Conservation (phyloP, 176 grass and related monocot species). For the Aegilops bicornis region DNA sequence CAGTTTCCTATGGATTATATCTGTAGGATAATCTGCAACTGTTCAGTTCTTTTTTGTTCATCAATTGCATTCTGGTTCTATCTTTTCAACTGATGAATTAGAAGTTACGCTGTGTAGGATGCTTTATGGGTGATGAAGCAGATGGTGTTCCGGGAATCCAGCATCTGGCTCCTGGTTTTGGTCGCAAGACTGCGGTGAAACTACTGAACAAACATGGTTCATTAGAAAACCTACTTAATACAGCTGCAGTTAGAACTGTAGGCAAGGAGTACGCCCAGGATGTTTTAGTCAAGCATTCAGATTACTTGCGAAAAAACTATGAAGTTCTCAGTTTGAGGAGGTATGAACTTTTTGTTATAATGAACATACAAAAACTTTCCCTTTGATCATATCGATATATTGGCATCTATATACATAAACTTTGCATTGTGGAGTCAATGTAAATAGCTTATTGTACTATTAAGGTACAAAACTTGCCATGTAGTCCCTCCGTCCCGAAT, state of each 20-base stretch:
- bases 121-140: slow-evolving; percentile 88
- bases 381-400: not conserved
- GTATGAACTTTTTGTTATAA: slow-evolving; percentile 19
- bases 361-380: not conserved
- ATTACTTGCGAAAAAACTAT: slow-evolving; percentile 86
- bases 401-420: not conserved
- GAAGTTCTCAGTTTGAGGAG: slow-evolving; percentile 84
- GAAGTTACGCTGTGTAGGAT: slow-evolving; percentile 42
- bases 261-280: slow-evolving; percentile 93
- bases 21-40: not conserved
- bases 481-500: no score
- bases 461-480: not conserved
- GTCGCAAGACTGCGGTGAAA: slow-evolving; percentile 85
- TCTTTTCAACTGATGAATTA: not conserved
- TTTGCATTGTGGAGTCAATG: not conserved
- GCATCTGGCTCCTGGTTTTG: slow-evolving; percentile 74
- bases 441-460: not conserved
- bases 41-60: not conserved
- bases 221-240: slow-evolving; percentile 78
- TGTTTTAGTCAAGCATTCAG: slow-evolving; percentile 74
- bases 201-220: slow-evolving; percentile 87
- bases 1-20: no score
- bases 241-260: slow-evolving; percentile 70
- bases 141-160: slow-evolving; percentile 97
- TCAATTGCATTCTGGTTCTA: not conserved